These are phyloP conservation scores for Nitzschia putrida DNA, from an alignment of 108 stramenopile species.

Conservation along the genomic window DNA sequence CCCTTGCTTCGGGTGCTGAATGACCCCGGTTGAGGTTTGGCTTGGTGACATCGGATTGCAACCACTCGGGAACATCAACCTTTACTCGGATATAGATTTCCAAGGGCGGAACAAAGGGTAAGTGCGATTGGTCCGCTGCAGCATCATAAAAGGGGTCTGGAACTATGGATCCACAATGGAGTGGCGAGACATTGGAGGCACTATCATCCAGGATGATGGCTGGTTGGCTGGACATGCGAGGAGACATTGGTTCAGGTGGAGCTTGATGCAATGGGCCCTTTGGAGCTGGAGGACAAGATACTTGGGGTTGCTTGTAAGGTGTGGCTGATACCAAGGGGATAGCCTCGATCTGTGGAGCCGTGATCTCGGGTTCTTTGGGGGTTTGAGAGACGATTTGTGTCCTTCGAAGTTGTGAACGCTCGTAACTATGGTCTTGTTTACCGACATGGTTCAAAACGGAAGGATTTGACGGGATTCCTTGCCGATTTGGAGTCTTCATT, in stretches of 20 bases:
- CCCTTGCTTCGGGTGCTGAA: not conserved
- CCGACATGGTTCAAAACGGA: slow-evolving; percentile 1
- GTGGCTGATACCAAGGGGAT: too few relatives aligned
- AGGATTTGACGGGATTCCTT: slow-evolving; percentile 1
- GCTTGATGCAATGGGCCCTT: too few relatives aligned
- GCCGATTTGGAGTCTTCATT: not conserved
- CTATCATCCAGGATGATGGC: slow-evolving; percentile 1
- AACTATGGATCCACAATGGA: slow-evolving; percentile 20
- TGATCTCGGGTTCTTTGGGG: too few relatives aligned
- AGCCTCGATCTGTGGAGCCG: too few relatives aligned
- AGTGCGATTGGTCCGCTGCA: not conserved
- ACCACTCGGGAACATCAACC: slow-evolving; percentile 11
- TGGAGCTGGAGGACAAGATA: too few relatives aligned
- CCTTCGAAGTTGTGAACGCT: too few relatives aligned
- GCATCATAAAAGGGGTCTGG: slow-evolving; percentile 11
- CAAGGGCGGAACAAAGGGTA: slow-evolving; percentile 10
- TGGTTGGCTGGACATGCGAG: not conserved
- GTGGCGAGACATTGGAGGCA: slow-evolving; percentile 6
- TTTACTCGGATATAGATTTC: slow-evolving; percentile 11
- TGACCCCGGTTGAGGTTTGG: not conserved
- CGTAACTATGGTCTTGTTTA: not conserved
- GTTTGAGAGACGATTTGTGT: too few relatives aligned
- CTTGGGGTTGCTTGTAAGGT: too few relatives aligned
- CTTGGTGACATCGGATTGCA: not conserved
- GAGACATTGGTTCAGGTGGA: too few relatives aligned